Base-by-base conservation (phyloP, 2,329 filamentous ascomycete species). In the Peltaster fructicola region DNA sequence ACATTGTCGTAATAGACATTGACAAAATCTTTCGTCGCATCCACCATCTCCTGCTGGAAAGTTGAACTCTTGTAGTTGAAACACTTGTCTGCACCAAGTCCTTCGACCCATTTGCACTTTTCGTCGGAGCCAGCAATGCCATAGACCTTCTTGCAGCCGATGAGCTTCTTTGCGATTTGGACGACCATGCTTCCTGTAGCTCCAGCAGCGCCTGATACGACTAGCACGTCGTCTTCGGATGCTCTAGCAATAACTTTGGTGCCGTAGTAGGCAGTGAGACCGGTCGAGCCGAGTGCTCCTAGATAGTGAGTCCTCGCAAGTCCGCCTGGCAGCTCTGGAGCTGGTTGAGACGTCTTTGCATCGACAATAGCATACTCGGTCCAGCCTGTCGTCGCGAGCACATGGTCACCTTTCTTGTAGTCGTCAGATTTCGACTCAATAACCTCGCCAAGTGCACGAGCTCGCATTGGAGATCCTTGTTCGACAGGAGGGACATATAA, bases 1-100 rank as follows among this genome's bases (percentile, higher is more conserved):
- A 76, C 70, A 52, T 79, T 79, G 49, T 80, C 74, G 45, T 69
- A 80, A 50, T 69, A 80, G 8, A 80, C 68, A 73, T 66, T 58
- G 2, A 62, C 61, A 35, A 53, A 59, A 12, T 26, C 52, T 2
- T 54, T 51, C 1, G 61, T 63, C 4, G 51, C 59, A 7, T 50
- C 48, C 30, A 45, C 43, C 2, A 68, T 47, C 13, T 65, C 52
- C 26, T 56, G 37, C 19, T 49, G 47, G 35, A 65, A 68, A 3
- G 46, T 45, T 1, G 50, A 29, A 5, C 47, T 46, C 38, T 64
- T 63, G 44, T 68, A 68, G 47, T 68, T 63, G 29, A 69, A 34
- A 36, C 61, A 65, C 5, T 55, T 42, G 38, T 69, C 61, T 5
- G 60, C 61, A 5, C 63, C 63, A 1, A 67, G 48, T 22, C 43